Evolutionary conservation across 306 rosid genomes (phyloP), one percentile per base, ranked within the genome.

Genomic region (Gleditsia sinensis): DNA sequence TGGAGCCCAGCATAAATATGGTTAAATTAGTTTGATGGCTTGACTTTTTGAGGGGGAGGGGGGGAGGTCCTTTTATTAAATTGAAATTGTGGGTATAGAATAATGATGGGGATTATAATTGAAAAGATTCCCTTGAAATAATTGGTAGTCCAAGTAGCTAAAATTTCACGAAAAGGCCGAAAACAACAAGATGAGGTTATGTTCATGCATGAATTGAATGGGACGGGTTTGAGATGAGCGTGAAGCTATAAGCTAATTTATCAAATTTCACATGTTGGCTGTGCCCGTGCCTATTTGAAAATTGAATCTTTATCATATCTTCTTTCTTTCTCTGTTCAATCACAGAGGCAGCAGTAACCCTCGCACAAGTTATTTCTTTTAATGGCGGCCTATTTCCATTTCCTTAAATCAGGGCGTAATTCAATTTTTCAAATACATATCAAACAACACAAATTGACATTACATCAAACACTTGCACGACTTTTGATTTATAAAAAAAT

Each of bases 51-150:
- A 23, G 12, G 5, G 4, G 27, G 17, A 16, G 9, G 27, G 12
- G 5, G 4, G 27, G 13, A 69, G 6, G 19, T n/a, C 25, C 20
- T 24, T 50, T 49, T 9, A 33, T 34, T 50, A 33, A 59, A 6
- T 23, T 16, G 59, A 56, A 56, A 3, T 24, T 50, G 46, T 74
- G 69, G 25, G n/a, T 25, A 61, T 54, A 48, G 19, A 70, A 57
- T 67, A 67, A 72, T 12, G 46, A 20, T 21, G 48, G 53, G 65
- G 23, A 76, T 23, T 65, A 63, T 77, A 55, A 72, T 75, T 77
- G 66, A 69, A 53, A 78, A 78, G 78, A 78, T 78, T 83, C 83
- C 62, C 70, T 16, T 55, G 11, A 75, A 70, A 78, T 62, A 61
- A 77, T 72, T 73, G 65, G 58, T 16, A 28, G 77, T 36, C 5